A percentile compares a stretch with the other conserved stretches of the same genome.
Conservation (phyloP, 2,329 filamentous ascomycete genomes). For the Microcera coccophila region DNA sequence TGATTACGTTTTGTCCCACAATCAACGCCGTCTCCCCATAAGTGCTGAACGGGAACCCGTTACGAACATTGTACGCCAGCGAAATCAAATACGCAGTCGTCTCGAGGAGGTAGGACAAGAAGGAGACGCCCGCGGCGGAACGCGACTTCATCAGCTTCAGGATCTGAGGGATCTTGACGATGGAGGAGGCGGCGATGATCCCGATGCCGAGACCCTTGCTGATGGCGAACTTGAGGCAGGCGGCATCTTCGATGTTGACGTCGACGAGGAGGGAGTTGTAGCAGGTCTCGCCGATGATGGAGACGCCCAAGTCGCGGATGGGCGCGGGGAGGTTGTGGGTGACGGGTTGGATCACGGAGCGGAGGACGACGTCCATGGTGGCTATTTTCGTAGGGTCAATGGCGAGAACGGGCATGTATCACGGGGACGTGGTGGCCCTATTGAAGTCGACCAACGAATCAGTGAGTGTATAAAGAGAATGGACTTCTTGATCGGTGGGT, state of each 20-base stretch:
- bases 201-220: constrained; percentile 90
- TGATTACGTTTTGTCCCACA: constrained; percentile 85
- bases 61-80: constrained; percentile 87
- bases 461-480: too few relatives aligned
- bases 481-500: not conserved
- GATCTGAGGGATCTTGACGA: constrained; percentile 97
- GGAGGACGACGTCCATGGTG: constrained; percentile 58
- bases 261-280: constrained; percentile 84
- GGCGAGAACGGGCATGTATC: not conserved
- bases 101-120: constrained; percentile 90
- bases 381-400: too few relatives aligned
- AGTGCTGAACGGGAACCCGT: constrained; percentile 91
- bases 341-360: constrained; percentile 61
- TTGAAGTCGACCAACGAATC: constrained; percentile 3
- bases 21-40: constrained; percentile 95
- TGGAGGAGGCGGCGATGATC: constrained; percentile 83
- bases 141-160: constrained; percentile 80
- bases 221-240: constrained; percentile 83
- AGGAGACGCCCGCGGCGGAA: constrained; percentile 79
- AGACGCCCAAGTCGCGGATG: constrained; percentile 69
- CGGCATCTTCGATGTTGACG: constrained; percentile 70
- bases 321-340: constrained; percentile 70
- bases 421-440: not conserved
- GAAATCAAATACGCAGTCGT: constrained; percentile 83
- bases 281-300: constrained; percentile 78